Conservation (phyloP, 768 basidiomycete species). For the Pulveroboletus sp. region DNA sequence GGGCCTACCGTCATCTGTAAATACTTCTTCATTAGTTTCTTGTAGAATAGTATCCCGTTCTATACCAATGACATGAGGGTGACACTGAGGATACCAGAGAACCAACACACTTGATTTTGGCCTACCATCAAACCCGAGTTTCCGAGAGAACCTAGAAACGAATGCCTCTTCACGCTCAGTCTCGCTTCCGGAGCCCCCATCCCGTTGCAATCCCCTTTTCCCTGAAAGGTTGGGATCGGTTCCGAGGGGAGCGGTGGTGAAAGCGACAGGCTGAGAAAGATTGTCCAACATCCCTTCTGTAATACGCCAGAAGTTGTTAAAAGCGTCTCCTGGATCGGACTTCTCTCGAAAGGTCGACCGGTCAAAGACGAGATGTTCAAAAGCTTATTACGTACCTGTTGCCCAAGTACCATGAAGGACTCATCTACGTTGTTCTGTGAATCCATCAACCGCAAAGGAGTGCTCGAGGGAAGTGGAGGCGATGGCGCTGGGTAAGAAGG, state of each 20-base stretch:
- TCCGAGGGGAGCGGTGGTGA: constrained; percentile 73
- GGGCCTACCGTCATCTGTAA: constrained; percentile 57
- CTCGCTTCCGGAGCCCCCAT: constrained; percentile 58
- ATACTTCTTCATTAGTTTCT: constrained; percentile 58
- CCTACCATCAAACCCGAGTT: constrained; percentile 26
- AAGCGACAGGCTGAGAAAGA: constrained; percentile 75
- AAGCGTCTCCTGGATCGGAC: constrained; percentile 82
- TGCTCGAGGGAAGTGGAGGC: constrained; percentile 43
- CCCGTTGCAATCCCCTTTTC: constrained; percentile 34
- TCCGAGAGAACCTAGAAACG: constrained; percentile 50
- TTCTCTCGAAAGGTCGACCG: constrained; percentile 22
- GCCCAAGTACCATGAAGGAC: constrained; percentile 85
- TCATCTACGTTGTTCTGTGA: constrained; percentile 71
- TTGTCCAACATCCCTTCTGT: constrained; percentile 85
- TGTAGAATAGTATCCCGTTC: constrained; percentile 24
- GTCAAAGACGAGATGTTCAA: constrained; percentile 3
- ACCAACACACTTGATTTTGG: constrained; percentile 19
- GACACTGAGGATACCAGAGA: not conserved
- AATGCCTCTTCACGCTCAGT: constrained; percentile 65
- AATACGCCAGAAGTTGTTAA: constrained; percentile 86
- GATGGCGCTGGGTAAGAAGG: constrained; percentile 34
- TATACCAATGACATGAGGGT: constrained; percentile 12
- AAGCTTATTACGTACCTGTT: constrained; percentile 46
- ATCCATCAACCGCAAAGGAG: constrained; percentile 37
- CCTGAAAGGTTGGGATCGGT: constrained; percentile 28